Evolutionary conservation across 176 grass and related monocot genomes (phyloP), one percentile per base, ranked within the genome.

Genomic region (Triticum timopheevii): DNA sequence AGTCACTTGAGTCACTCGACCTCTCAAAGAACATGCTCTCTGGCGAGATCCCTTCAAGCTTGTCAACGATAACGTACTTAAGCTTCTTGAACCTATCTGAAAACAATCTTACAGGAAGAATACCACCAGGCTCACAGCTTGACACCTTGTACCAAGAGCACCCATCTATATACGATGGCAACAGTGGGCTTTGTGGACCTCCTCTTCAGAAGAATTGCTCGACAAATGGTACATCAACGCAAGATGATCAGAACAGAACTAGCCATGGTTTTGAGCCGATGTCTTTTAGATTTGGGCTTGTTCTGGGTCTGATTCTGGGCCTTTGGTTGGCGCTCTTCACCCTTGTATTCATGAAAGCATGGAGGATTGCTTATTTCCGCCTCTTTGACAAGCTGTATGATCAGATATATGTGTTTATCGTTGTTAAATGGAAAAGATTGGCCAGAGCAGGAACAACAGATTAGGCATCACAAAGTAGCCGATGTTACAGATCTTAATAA

Each of bases 1-100:
- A 10, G 8, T 88, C 73, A 36, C 38, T 94, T 50, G 92, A 91
- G 24, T 94, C 92, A 30, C 78, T 91, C 0, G 89, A 94, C 49
- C 68, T 94, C 7, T 91, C 74, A 1, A 62, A 13, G 4, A 94
- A 94, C 25, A 54, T 78, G 4, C 38, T 94, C 25, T 81, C 16
- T 0, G 83, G 86, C 4, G 38, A 44, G 56, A 91, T 94, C 22
- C 83, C 89, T 6, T 1, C n/a, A 20, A 72, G 42, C 16, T 52
- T 7, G 49, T 52, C 49, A 52, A 52, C 17, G 15, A 52, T 52
- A 52, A 52, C 49, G 19, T 86, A 12, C 69, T 31, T 90, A 12
- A 27, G 52, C 42, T 61, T 38, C 10, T 27, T 90, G 8, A 85
- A 90, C 5, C 27, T 90, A 2, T 90, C 91, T 0, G 81, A 85